A percentile compares a stretch with the other conserved stretches of the same genome.
Conservation (phyloP, 2,329 filamentous ascomycete genomes). For the Botrytis porri region DNA sequence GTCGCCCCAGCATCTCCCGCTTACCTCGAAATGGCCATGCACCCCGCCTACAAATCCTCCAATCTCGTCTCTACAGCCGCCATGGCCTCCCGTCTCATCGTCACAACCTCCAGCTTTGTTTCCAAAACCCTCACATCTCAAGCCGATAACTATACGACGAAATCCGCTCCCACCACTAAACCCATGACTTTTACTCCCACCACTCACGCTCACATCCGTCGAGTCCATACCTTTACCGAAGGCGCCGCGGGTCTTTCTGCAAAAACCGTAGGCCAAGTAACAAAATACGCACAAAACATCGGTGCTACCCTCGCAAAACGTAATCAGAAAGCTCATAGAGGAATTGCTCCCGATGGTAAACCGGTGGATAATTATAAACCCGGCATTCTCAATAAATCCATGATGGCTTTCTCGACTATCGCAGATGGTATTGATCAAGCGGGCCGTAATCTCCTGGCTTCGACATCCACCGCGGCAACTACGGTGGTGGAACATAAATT, state of each 20-base stretch:
- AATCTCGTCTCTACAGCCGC: conserved; percentile 82
- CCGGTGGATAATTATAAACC: conserved; percentile 69
- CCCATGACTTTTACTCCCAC: conserved; percentile 85
- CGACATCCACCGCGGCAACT: conserved; percentile 73
- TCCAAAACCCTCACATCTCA: conserved; percentile 73
- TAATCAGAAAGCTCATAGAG: conserved; percentile 55
- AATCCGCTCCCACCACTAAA: conserved; percentile 71
- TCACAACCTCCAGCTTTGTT: conserved; percentile 79
- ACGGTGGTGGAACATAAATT: conserved; percentile 88
- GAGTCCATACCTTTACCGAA: conserved; percentile 82
- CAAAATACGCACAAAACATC: conserved; percentile 82
- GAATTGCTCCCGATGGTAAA: conserved; percentile 68
- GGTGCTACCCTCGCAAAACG: conserved; percentile 72
- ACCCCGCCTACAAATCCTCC: conserved; percentile 89
- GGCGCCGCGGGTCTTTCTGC: conserved; percentile 76
- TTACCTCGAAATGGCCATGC: conserved; percentile 73
- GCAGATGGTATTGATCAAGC: conserved; percentile 91
- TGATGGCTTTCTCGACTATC: conserved; percentile 95
- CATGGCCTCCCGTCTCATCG: conserved; percentile 84
- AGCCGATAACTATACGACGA: conserved; percentile 77
- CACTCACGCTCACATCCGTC: conserved; percentile 80
- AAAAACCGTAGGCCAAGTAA: conserved; percentile 82
- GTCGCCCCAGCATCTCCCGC: conserved; percentile 66
- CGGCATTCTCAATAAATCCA: conserved; percentile 86
- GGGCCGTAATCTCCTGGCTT: conserved; percentile 71